Conservation (phyloP, 768 basidiomycete species). For the Calocera viscosa region DNA sequence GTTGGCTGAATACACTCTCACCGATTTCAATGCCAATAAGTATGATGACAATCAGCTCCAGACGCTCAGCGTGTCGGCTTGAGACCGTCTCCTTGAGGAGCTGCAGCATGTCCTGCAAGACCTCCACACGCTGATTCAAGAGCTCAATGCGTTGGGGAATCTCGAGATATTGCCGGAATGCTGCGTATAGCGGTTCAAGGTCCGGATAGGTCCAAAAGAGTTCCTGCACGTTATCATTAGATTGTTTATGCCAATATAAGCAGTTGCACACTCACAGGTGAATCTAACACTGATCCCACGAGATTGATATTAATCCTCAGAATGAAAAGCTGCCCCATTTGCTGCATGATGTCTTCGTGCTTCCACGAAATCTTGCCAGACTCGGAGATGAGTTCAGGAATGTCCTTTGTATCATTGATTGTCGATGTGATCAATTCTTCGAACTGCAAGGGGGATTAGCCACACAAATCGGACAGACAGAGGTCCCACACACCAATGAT, state of each 20-base stretch:
- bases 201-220: conserved; percentile 59
- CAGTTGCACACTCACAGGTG: conserved; percentile 47
- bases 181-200: conserved; percentile 87
- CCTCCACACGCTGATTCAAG: conserved; percentile 87
- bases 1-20: conserved; percentile 26
- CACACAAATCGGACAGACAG: conserved; percentile 2
- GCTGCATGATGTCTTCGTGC: conserved; percentile 82
- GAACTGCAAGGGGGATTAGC: conserved; percentile 39
- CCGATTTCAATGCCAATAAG: conserved; percentile 83
- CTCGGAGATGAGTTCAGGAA: conserved; percentile 83
- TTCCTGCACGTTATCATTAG: conserved; percentile 9
- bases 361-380: conserved; percentile 76
- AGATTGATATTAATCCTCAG: conserved; percentile 88
- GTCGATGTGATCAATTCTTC: conserved; percentile 85
- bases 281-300: conserved; percentile 92
- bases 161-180: conserved; percentile 86
- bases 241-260: not conserved
- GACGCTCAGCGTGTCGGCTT: conserved; percentile 74
- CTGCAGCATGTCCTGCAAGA: conserved; percentile 93
- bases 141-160: conserved; percentile 88
- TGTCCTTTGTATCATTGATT: conserved; percentile 93
- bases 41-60: conserved; percentile 86
- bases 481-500: conserved; percentile 48
- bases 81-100: conserved; percentile 90
- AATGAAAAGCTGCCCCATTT: conserved; percentile 89